A percentile compares a stretch with the other conserved stretches of the same genome.
phyloP scores from a whole-genome alignment of 1,284 basidiomycete genomes.

The Ceratobasidium sp. region DNA sequence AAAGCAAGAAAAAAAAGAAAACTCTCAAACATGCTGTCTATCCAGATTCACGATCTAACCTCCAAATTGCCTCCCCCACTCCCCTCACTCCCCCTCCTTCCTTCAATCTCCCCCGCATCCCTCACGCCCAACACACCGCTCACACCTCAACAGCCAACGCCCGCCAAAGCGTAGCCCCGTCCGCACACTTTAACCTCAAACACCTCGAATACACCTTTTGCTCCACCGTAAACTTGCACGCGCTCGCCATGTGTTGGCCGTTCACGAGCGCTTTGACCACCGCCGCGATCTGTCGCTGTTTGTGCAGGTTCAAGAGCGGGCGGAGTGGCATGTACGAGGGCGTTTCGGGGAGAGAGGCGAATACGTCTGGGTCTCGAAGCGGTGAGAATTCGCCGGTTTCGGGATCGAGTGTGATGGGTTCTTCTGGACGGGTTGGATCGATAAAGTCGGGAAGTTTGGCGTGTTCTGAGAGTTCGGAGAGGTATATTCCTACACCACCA shows the following conservation, averaged over 20 bases:
- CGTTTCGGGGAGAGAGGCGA: constrained; percentile 75
- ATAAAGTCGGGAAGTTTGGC: constrained; percentile 81
- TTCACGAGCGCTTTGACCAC: constrained; percentile 82
- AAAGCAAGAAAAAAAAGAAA: too few relatives aligned
- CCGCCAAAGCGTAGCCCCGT: constrained; percentile 55
- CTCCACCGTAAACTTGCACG: constrained; percentile 75
- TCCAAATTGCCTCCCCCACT: too few relatives aligned
- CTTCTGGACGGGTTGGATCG: constrained; percentile 82
- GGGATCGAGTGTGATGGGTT: constrained; percentile 74
- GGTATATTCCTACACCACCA: constrained; percentile 72
- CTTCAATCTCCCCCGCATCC: too few relatives aligned
- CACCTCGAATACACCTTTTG: constrained; percentile 81
- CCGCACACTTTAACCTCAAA: constrained; percentile 75
- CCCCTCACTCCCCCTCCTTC: too few relatives aligned
- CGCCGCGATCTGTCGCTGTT: constrained; percentile 82
- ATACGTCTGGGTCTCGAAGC: constrained; percentile 80
- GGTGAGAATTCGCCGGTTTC: constrained; percentile 72
- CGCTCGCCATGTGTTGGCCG: constrained; percentile 82
- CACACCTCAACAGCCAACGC: neutral
- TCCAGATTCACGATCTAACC: too few relatives aligned
- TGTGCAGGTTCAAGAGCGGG: constrained; percentile 88
- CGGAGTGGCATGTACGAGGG: constrained; percentile 82
- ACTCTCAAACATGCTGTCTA: too few relatives aligned
- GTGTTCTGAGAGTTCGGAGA: constrained; percentile 77
- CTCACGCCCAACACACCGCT: too few relatives aligned